Base-by-base conservation (phyloP, 768 basidiomycete genomes). In the Nidularia sp. region DNA sequence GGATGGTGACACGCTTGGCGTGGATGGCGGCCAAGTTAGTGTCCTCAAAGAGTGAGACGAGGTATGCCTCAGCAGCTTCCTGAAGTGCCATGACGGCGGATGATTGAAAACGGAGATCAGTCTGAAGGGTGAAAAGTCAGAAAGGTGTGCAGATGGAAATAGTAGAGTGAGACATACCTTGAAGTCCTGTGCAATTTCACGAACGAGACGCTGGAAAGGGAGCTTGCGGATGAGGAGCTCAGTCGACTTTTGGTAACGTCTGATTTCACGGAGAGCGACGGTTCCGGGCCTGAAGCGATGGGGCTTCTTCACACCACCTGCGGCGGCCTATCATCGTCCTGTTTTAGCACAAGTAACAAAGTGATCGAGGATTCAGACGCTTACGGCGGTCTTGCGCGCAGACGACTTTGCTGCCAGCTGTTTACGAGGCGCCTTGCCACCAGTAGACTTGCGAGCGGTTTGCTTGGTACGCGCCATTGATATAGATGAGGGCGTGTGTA, bases 191-290 rank as follows among this genome's bases (percentile, higher is more conserved):
- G 84, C 83, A 58, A 86, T 85, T 66, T 86, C 79, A 63, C 83
- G 84, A 52, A 90, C 88, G 53, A 90, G 77, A 58, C 88, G 78
- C 70, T 90, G 88, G 85, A 90, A 90, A 49, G 89, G 88, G 56
- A 90, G 83, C 76, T 89, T 90, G 68, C 88, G 76, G 70, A 91
- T 90, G 57, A 91, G 77, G 54, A 90, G 79, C 72, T 90, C 89
- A 44, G 90, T 90, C 53, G 86, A 87, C 72, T 88, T 88, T 70
- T 90, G 88, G 74, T 89, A 90, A 63, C 86, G 75, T 63, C 88
- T 72, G 62, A 90, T 90, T 68, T 90, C 87, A 68, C 90, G 86
- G 57, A 91, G 85, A 49, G 89, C 90, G 70, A 91, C 89, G 51
- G 89, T 91, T 71, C 89, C 82, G 61, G 82, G 82, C 56, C 81